Evolutionary conservation across 805 yeast species (phyloP).

Genomic region (Torulaspora franciscae): DNA sequence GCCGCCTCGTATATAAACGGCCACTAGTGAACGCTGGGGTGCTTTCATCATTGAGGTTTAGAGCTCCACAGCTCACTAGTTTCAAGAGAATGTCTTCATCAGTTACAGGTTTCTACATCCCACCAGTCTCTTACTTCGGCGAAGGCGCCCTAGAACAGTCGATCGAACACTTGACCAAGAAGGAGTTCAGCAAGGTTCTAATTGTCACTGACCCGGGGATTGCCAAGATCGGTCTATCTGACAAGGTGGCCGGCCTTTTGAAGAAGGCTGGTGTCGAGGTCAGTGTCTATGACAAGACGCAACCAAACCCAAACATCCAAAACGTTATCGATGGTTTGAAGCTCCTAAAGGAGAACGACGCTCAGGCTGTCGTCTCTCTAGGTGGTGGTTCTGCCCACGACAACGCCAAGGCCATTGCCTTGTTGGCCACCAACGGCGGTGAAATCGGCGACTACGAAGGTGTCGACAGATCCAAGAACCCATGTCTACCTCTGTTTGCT

Average conservation of each 20-base stretch:
- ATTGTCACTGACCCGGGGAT: constrained; percentile 32
- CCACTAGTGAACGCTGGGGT: neutral
- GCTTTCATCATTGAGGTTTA: neutral
- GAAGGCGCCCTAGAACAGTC: constrained; percentile 25
- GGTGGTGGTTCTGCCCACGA: constrained; percentile 49
- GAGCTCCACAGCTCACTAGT: neutral
- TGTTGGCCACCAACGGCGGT: constrained; percentile 39
- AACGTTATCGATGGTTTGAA: constrained; percentile 20
- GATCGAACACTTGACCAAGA: constrained; percentile 15
- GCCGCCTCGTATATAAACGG: constrained; percentile 7
- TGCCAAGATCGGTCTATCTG: constrained; percentile 29
- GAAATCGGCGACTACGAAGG: constrained; percentile 40
- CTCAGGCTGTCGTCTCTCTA: constrained; percentile 41
- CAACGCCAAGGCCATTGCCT: constrained; percentile 41
- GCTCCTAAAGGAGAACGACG: constrained; percentile 14
- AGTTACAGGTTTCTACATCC: constrained; percentile 23
- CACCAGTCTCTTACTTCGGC: constrained; percentile 25
- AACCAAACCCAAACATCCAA: constrained; percentile 22
- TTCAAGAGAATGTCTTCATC: constrained; percentile 13
- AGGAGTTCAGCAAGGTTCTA: constrained; percentile 19
- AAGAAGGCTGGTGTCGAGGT: constrained; percentile 18
- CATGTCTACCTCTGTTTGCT: constrained; percentile 38
- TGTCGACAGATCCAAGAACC: constrained; percentile 35
- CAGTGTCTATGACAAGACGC: constrained; percentile 24
- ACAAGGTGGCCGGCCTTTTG: constrained; percentile 21